Evolutionary conservation across 1,284 basidiomycete genomes (phyloP).

Genomic region (Malassezia cuniculi): DNA sequence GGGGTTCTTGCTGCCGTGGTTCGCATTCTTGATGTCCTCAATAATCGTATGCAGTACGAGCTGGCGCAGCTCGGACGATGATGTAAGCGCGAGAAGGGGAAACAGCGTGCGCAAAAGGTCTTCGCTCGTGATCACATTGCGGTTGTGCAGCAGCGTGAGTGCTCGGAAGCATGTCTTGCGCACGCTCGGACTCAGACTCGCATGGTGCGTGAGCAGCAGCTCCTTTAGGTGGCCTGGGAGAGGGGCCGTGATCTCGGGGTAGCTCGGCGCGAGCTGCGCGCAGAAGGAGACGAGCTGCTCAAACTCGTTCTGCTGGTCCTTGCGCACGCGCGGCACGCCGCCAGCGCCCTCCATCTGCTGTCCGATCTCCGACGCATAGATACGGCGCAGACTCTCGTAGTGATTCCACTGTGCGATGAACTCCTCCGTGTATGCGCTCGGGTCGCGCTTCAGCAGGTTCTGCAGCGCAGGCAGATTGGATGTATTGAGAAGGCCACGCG

Average conservation of each 20-base stretch:
- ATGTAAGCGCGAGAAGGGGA: conserved; percentile 71
- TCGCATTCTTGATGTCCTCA: conserved; percentile 86
- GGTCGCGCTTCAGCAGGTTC: conserved; percentile 86
- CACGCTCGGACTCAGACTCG: conserved; percentile 34
- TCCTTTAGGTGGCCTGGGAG: conserved; percentile 30
- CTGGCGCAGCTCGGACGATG: conserved; percentile 66
- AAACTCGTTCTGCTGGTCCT: conserved; percentile 34
- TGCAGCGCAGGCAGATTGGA: conserved; percentile 60
- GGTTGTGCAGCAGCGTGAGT: conserved; percentile 70
- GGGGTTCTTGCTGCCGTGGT: conserved; percentile 77
- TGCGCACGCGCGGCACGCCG: conserved; percentile 11
- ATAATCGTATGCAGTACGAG: conserved; percentile 89
- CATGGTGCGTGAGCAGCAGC: conserved; percentile 37
- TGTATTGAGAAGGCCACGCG: conserved; percentile 39
- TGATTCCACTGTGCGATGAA: conserved; percentile 98
- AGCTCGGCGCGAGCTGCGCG: conserved; percentile 53
- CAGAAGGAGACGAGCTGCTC: conserved; percentile 48
- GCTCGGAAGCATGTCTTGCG: conserved; percentile 24
- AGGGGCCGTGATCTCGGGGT: conserved; percentile 29
- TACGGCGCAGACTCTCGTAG: conserved; percentile 72
- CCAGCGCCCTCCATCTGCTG: conserved; percentile 9
- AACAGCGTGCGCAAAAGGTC: conserved; percentile 85
- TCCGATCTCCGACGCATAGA: conserved; percentile 52
- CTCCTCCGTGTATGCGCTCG: conserved; percentile 80
- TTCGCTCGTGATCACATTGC: conserved; percentile 78